Evolutionary conservation across 2,329 filamentous ascomycete genomes (phyloP), one percentile per base, ranked within the genome.

Genomic region (Dactylonectria estremocensis): DNA sequence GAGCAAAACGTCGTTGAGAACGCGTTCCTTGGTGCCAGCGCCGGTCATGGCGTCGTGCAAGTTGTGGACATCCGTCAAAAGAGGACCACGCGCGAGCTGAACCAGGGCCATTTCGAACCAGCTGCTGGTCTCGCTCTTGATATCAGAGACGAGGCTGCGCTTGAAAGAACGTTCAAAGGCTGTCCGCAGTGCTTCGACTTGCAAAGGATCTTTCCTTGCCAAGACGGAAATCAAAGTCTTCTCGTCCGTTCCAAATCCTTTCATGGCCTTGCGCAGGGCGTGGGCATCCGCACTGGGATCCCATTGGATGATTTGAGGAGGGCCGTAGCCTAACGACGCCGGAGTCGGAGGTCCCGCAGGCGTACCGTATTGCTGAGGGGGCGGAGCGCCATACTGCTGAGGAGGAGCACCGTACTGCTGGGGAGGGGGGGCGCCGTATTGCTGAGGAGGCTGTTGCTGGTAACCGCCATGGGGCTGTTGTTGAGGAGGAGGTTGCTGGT

Each of bases 181-280:
- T 8, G 86, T 79, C 64, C 91, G 89, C 58, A 97, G 85, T 9
- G 89, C 85, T 54, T 91, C 88, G 69, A 96, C 87, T 78, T 97
- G 93, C 5, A 95, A 84, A 1, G 95, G 92, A 70, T 97, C 93
- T 69, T 95, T 91, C 72, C 86, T 88, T 3, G 92, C 83, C 9
- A 98, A 84, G 3, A 91, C 83, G 2, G 85, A 83, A 70, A 97
- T 95, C 16, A 98, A 83, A 0, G 88, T 81, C 75, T 90, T 92
- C 80, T 98, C 95, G 76, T 98, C 90, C 0, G 95, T 98, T 37
- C 95, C 95, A 69, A 97, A 93, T 0, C 95, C 95, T 81, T 97
- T 97, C 94, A 98, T 97, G 2, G 95, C 94, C 73, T 88, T 88
- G 60, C 94, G 90, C 22, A 97, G 84, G 4, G 86, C 88, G 64